Base-by-base conservation (phyloP, 305 asterid species). In the Fraxinus paxiana region DNA sequence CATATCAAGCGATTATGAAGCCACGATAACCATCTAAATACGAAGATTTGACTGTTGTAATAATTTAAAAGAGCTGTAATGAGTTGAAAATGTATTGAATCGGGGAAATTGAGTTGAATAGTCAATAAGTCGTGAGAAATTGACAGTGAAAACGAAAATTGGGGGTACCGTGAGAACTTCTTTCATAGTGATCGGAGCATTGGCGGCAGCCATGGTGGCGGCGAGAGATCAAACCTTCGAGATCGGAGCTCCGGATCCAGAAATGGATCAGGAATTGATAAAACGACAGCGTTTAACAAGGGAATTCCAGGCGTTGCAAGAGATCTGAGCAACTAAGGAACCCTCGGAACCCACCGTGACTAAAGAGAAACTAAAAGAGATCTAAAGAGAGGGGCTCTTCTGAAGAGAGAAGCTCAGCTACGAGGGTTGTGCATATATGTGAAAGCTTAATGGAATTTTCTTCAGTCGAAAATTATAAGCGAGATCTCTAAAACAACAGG, bases 161-260 rank as follows among this genome's bases (percentile, higher is more conserved):
- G 75, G 22, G 46, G 48, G 35, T 83, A 90, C 93, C 91, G 93
- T 90, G 18, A 90, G 91, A 71, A 89, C 88, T 82, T 90, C 93
- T 69, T 88, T 90, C 93, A 90, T 90, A 63, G 89, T 87, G 90
- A 90, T 90, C 88, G 91, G 93, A 72, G 93, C 93, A 83, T 86
- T 88, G 79, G 92, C 88, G 63, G 93, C 90, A 86, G 93, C 90
- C 93, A 90, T 90, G 88, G 80, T 75, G 71, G 85, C 61, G 33
- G 63, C 51, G 86, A 82, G 67, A 17, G 71, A 72, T 75, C 83
- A 22, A 79, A 83, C 73, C 76, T 86, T 65, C 83, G 59, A 79
- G 83, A 79, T 78, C 88, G 65, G 77, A 82, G 86, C 85, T 82
- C 83, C 82, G 87, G 89, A 87, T 86, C 88, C 80, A 83, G 54